Evolutionary conservation across 2,329 filamentous ascomycete species (phyloP).

Genomic region (Ophiosphaerella herpotricha): DNA sequence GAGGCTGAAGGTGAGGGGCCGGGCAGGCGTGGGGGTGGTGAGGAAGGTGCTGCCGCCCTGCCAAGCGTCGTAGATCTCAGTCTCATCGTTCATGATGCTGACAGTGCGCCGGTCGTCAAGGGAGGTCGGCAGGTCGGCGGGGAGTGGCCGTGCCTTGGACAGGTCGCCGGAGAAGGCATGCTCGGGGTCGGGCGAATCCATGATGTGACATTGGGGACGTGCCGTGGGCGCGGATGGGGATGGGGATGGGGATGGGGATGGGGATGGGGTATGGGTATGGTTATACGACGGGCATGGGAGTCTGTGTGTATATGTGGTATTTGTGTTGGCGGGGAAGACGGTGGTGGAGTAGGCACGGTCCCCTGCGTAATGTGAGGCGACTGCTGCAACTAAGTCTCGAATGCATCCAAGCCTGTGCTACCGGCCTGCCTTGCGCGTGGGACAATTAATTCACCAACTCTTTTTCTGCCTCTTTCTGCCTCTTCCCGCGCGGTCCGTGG

Average conservation of each 20-base stretch:
- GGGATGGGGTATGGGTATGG: not conserved
- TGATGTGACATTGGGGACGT: constrained; percentile 36
- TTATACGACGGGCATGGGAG: not conserved
- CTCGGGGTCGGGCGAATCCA: constrained; percentile 43
- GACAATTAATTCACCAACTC: too few species aligned
- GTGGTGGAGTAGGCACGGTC: constrained; percentile 7
- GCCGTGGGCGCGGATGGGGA: not conserved
- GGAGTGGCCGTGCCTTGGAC: constrained; percentile 60
- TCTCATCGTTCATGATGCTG: constrained; percentile 73
- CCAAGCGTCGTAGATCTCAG: constrained; percentile 99
- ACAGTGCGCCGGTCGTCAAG: constrained; percentile 83
- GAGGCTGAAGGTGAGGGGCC: constrained; percentile 83
- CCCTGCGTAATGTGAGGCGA: constrained; percentile 3
- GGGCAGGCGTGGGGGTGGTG: constrained; percentile 81
- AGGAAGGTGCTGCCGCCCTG: constrained; percentile 75
- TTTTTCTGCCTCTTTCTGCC: too few species aligned
- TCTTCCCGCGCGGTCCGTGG: too few species aligned
- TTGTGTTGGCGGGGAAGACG: constrained; percentile 16
- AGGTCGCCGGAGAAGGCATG: constrained; percentile 42
- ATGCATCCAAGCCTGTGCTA: not conserved
- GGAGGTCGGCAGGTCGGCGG: constrained; percentile 85
- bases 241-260: not conserved
- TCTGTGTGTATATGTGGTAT: constrained; percentile 29
- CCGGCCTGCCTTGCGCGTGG: too few species aligned
- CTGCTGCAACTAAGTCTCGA: not conserved